These are phyloP conservation scores for Thelephora terrestris DNA, from an alignment of 1,284 basidiomycete genomes.

Conservation along the genomic window DNA sequence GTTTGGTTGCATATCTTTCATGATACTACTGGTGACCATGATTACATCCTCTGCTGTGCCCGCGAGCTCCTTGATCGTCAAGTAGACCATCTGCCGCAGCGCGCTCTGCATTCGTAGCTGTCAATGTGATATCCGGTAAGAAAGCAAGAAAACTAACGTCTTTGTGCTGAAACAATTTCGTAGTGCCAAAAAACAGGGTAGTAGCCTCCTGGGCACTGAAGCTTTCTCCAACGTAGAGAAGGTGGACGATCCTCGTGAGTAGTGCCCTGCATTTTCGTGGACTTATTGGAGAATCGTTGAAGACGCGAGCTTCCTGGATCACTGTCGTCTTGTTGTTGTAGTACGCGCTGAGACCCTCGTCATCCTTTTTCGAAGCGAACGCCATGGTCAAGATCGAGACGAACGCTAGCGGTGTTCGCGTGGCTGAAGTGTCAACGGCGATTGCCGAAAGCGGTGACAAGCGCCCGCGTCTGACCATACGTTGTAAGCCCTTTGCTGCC, in stretches of 20 bases:
- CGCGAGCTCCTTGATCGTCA: conserved; percentile 97
- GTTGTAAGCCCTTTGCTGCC: too few species aligned
- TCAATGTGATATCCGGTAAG: background rate
- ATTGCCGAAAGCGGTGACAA: too few species aligned
- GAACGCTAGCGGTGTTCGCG: too few species aligned
- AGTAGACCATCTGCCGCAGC: conserved; percentile 95
- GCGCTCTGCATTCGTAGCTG: conserved; percentile 56
- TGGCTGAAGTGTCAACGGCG: too few species aligned
- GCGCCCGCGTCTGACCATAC: too few species aligned
- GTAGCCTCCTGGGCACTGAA: conserved; percentile 97
- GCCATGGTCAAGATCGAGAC: conserved; percentile 49
- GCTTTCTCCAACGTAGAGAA: conserved; percentile 93
- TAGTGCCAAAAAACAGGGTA: conserved; percentile 96
- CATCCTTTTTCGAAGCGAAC: conserved; percentile 84
- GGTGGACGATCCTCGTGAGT: conserved; percentile 92
- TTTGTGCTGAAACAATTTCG: conserved; percentile 98
- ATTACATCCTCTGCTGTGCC: conserved; percentile 97
- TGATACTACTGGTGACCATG: conserved; percentile 99
- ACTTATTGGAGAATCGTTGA: conserved; percentile 98
- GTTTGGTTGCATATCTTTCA: conserved; percentile 99
- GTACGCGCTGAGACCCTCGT: conserved; percentile 76
- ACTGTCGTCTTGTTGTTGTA: conserved; percentile 95
- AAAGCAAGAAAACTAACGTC: conserved; percentile 59
- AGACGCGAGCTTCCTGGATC: conserved; percentile 96
- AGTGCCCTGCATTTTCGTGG: conserved; percentile 95